Evolutionary conservation across 106 monocot species (phyloP), one percentile per base, ranked within the genome.

Genomic region (Gastrodia elata): DNA sequence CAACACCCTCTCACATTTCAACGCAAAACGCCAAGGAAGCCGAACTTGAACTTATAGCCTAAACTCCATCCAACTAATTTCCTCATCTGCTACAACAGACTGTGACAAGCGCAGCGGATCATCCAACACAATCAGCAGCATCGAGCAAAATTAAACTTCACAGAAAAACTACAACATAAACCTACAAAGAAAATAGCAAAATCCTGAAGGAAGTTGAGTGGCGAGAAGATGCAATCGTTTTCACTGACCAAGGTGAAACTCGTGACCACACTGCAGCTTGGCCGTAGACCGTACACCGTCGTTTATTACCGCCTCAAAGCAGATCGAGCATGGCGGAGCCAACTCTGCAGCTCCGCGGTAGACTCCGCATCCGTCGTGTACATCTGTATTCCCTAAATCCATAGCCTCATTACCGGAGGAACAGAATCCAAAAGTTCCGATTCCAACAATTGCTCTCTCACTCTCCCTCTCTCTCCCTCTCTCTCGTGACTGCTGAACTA

Each of bases 201-300:
- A 52, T 22, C 18, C 52, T n/a, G 9, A 22, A 52, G 4, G 7
- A 6, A 22, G 18, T 46, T 2, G 18, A 52, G 22, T 22, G 68
- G 14, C 15, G n/a, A 20, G 68, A 37, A 20, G 68, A 43, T 34
- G 40, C 22, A 11, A 10, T 42, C 42, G 27, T 20, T 39, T 16
- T 8, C 5, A 77, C 77, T 71, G 2, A 78, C 78, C 74, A 9
- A 82, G 43, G 69, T 82, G 82, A 77, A 82, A 82, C 43, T 82
- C 82, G 38, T 82, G 82, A 11, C 77, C 77, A 39, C 82, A 83
- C 42, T 76, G 75, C 14, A 83, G 79, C 79, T 64, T 83, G 48
- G 75, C 83, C 55, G 64, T 71, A 7, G 83, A 83, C 57, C 83
- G 70, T 49, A 65, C 71, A 11, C 75, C 64, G 1, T 38, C 37